A percentile compares a stretch with the other conserved stretches of the same genome.
Conservation (phyloP, 345 rosid genomes). For the Limnanthes douglasii region DNA sequence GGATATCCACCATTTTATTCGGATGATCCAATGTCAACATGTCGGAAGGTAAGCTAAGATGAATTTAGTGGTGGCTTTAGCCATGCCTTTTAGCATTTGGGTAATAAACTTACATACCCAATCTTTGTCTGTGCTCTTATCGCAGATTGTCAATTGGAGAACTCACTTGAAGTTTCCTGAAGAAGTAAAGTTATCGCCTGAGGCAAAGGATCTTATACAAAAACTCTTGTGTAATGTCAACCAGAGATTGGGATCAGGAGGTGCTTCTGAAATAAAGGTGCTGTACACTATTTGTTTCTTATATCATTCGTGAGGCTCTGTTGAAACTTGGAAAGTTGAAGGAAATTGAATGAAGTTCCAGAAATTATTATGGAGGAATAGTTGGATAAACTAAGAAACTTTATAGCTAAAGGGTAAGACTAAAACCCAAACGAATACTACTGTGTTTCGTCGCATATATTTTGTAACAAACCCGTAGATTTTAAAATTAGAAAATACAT, state of each 20-base stretch:
- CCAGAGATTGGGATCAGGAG: constrained; percentile 81
- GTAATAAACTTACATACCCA: too few relatives aligned
- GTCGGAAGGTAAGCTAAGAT: constrained; percentile 59
- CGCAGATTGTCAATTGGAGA: constrained; percentile 92
- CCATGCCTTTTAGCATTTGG: constrained; percentile 1
- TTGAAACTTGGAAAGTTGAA: background rate
- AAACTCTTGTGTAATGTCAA: constrained; percentile 73
- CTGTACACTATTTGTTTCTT: constrained; percentile 40
- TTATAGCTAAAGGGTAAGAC: background rate
- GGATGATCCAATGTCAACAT: constrained; percentile 95
- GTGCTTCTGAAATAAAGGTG: constrained; percentile 95
- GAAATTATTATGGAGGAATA: too few relatives aligned
- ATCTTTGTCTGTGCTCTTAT: constrained; percentile 3
- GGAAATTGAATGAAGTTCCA: background rate
- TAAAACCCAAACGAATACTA: background rate
- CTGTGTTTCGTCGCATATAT: too few relatives aligned
- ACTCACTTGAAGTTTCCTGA: constrained; percentile 92
- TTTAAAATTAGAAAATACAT: too few relatives aligned
- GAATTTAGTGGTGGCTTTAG: background rate
- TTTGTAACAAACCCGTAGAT: too few relatives aligned
- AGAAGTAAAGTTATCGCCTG: constrained; percentile 71
- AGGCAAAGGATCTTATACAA: constrained; percentile 71
- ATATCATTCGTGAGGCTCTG: background rate
- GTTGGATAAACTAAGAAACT: too few relatives aligned
- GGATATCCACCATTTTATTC: constrained; percentile 97